Evolutionary conservation across 371 early-diverging fungal species (phyloP).

Genomic region (Mucor lusitanicus): DNA sequence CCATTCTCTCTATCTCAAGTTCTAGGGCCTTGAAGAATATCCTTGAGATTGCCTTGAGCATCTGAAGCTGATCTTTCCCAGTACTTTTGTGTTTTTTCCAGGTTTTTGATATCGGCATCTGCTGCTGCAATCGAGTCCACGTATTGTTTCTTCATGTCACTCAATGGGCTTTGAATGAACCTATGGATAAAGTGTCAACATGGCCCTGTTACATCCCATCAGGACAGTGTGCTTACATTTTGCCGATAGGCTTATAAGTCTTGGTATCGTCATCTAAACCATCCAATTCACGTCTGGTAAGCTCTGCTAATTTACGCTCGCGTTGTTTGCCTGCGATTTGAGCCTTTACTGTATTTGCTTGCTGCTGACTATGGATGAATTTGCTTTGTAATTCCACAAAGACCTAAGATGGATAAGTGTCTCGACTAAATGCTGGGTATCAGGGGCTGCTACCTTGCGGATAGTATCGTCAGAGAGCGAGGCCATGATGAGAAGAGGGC

Average conservation of each 20-base stretch:
- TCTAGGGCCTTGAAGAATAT: conserved; percentile 61
- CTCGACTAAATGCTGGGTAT: neutral
- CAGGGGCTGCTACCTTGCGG: conserved; percentile 31
- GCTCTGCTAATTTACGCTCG: conserved; percentile 70
- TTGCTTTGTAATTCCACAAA: conserved; percentile 67
- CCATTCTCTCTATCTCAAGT: neutral
- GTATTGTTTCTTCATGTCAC: conserved; percentile 57
- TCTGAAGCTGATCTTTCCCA: conserved; percentile 70
- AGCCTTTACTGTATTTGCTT: conserved; percentile 65
- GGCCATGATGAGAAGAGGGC: conserved; percentile 26
- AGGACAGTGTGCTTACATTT: conserved; percentile 57
- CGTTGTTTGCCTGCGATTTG: conserved; percentile 71
- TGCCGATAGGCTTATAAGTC: conserved; percentile 77
- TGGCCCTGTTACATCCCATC: neutral
- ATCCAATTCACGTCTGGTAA: conserved; percentile 74
- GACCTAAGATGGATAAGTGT: conserved; percentile 36
- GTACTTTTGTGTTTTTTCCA: conserved; percentile 78
- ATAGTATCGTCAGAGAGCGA: conserved; percentile 50
- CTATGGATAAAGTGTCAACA: conserved; percentile 30
- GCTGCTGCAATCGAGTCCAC: conserved; percentile 46
- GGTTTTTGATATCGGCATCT: conserved; percentile 57
- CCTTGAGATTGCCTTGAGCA: conserved; percentile 69
- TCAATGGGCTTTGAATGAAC: conserved; percentile 68
- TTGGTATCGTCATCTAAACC: conserved; percentile 56
- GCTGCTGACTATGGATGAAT: conserved; percentile 63